These are phyloP conservation scores for Arthrocladium fulminans DNA, from an alignment of 2,329 filamentous ascomycete genomes.

Conservation along the genomic window DNA sequence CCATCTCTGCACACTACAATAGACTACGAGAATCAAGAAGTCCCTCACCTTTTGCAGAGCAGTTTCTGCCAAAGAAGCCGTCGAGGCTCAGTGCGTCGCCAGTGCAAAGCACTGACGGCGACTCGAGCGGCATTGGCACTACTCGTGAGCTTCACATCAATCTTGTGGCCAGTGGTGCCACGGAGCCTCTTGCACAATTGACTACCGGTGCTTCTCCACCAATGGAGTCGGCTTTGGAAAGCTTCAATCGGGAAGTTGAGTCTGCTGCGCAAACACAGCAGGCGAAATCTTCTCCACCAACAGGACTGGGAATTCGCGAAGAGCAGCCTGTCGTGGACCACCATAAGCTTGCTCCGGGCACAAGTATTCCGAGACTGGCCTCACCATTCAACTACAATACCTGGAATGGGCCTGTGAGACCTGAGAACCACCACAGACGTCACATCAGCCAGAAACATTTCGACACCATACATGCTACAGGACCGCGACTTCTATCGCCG, in stretches of 20 bases:
- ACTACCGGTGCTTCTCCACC: conserved; percentile 25
- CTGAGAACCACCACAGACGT: conserved; percentile 24
- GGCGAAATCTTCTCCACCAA: conserved; percentile 12
- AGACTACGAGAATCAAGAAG: conserved; percentile 52
- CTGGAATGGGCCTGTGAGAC: conserved; percentile 34
- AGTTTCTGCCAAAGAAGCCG: conserved; percentile 26
- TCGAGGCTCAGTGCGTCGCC: conserved; percentile 12
- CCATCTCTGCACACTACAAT: conserved; percentile 55
- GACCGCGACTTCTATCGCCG: conserved; percentile 41
- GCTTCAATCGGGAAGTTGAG: conserved; percentile 30
- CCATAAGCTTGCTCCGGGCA: conserved; percentile 16
- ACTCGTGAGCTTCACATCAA: conserved; percentile 39
- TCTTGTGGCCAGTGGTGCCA: conserved; percentile 34
- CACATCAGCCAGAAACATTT: conserved; percentile 30
- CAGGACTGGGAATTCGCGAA: conserved; percentile 16
- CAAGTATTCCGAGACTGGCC: conserved; percentile 35
- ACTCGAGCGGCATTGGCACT: conserved; percentile 30
- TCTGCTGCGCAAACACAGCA: conserved; percentile 7
- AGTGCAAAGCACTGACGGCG: conserved; percentile 7
- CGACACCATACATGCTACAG: conserved; percentile 38
- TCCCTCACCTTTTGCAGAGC: conserved; percentile 48
- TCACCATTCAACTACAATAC: conserved; percentile 43
- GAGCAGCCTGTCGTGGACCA: conserved; percentile 11
- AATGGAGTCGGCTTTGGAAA: conserved; percentile 20
- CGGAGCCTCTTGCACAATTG: conserved; percentile 29